Evolutionary conservation across 1,284 basidiomycete genomes (phyloP).

Genomic region (Sparassis latifolia): DNA sequence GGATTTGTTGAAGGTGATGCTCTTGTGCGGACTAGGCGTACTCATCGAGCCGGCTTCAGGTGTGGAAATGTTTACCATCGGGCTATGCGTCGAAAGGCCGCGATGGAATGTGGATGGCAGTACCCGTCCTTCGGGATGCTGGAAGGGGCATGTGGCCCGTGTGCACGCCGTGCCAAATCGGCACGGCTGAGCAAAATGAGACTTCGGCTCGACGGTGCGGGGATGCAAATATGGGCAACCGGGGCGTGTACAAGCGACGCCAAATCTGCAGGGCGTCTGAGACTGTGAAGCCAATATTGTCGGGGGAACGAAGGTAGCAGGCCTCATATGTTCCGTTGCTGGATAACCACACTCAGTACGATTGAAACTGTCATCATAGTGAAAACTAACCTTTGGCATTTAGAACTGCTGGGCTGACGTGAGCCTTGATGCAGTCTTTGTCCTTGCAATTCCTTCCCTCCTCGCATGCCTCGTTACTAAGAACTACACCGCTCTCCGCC

Average conservation of each 20-base stretch:
- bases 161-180: slow-evolving; percentile 77
- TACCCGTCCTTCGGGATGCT: slow-evolving; percentile 75
- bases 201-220: slow-evolving; percentile 11
- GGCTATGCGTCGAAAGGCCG: slow-evolving; percentile 53
- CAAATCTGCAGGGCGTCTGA: slow-evolving; percentile 65
- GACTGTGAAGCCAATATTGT: slow-evolving; percentile 23
- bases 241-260: slow-evolving; percentile 65
- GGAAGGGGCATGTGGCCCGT: slow-evolving; percentile 65
- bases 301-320: slow-evolving; percentile 23
- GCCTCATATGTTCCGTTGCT: slow-evolving; percentile 39
- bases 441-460: slow-evolving; percentile 83
- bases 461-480: slow-evolving; percentile 86
- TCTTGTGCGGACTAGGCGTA: slow-evolving; percentile 53
- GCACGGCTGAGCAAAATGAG: slow-evolving; percentile 47
- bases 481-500: slow-evolving; percentile 84
- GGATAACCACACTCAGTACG: not conserved
- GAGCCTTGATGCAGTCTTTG: slow-evolving; percentile 83
- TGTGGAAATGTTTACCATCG: slow-evolving; percentile 49
- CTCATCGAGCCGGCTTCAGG: slow-evolving; percentile 63
- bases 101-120: slow-evolving; percentile 72
- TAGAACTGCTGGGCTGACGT: slow-evolving; percentile 79
- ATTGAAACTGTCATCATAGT: not conserved
- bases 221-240: slow-evolving; percentile 69
- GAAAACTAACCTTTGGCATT: slow-evolving; percentile 47
- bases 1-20: slow-evolving; percentile 56